Percentiles rank a stretch among this genome's conserved stretches.
Conservation (phyloP, 2,329 filamentous ascomycete species). For the Penicillium corylophilum region DNA sequence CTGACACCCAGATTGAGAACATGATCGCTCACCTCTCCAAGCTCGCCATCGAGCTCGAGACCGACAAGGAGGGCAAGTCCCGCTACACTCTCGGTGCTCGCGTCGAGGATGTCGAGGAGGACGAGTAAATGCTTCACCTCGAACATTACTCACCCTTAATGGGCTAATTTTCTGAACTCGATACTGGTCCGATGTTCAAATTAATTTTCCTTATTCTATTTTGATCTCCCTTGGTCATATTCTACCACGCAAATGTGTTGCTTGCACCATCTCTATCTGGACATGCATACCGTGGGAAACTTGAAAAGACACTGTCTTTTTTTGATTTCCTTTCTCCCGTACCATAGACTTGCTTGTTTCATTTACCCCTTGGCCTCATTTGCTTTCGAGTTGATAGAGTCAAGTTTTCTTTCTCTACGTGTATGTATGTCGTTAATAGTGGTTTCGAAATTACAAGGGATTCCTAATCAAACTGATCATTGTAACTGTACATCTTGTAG, state of each 20-base stretch:
- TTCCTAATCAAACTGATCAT: slow-evolving; percentile 16
- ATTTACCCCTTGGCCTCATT: slow-evolving; percentile 26
- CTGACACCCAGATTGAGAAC: slow-evolving; percentile 56
- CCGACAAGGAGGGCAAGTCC: slow-evolving; percentile 46
- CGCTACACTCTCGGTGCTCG: slow-evolving; percentile 46
- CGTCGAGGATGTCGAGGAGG: slow-evolving; percentile 45
- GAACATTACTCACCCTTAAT: not conserved
- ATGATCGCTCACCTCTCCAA: slow-evolving; percentile 53
- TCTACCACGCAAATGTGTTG: slow-evolving; percentile 17
- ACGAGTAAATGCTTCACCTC: slow-evolving; percentile 39
- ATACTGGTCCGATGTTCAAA: slow-evolving; percentile 34
- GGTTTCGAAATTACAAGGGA: slow-evolving; percentile 37
- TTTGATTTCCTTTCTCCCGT: slow-evolving; percentile 26
- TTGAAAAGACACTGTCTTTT: slow-evolving; percentile 14
- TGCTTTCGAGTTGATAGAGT: slow-evolving; percentile 33
- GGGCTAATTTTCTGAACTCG: slow-evolving; percentile 29
- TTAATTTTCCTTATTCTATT: slow-evolving; percentile 18
- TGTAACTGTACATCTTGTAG: slow-evolving; percentile 4
- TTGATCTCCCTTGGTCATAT: slow-evolving; percentile 16
- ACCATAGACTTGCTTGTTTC: slow-evolving; percentile 40
- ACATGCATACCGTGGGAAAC: slow-evolving; percentile 28
- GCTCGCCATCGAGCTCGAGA: slow-evolving; percentile 53
- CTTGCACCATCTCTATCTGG: slow-evolving; percentile 25
- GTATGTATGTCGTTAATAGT: slow-evolving; percentile 46
- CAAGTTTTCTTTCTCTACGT: slow-evolving; percentile 38